Conservation (phyloP, 169 alveolate genomes). For the Plasmodium coatneyi region DNA sequence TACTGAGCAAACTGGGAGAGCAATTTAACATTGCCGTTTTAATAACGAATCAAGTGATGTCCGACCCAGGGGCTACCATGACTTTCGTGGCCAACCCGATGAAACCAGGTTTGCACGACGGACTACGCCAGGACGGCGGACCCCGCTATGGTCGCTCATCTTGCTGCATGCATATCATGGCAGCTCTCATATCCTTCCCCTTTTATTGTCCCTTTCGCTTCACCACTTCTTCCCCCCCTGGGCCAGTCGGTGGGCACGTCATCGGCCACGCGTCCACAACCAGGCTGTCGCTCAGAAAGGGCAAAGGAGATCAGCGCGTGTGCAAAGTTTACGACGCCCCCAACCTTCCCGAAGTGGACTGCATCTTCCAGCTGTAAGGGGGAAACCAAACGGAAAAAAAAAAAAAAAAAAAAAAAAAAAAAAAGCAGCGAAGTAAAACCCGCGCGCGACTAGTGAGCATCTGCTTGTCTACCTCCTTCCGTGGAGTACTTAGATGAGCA, state of each 20-base stretch:
- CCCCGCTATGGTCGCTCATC: too few relatives aligned
- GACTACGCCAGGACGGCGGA: neutral
- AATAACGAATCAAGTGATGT: conserved; percentile 96
- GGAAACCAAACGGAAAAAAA: neutral
- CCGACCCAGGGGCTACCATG: conserved; percentile 93
- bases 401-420: too few relatives aligned
- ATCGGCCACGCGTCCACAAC: conserved; percentile 98
- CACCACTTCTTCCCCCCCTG: neutral
- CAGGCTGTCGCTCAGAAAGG: conserved; percentile 95
- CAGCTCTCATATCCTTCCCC: too few relatives aligned
- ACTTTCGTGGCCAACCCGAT: conserved; percentile 92
- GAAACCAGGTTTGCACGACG: conserved; percentile 87
- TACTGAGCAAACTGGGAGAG: conserved; percentile 93
- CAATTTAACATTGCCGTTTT: conserved; percentile 96
- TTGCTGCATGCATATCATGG: too few relatives aligned
- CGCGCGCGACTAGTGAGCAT: neutral
- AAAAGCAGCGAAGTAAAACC: neutral
- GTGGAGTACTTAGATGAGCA: neutral
- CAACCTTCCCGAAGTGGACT: conserved; percentile 96
- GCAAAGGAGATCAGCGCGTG: conserved; percentile 96
- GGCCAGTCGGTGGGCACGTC: conserved; percentile 97
- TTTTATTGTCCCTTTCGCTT: too few relatives aligned
- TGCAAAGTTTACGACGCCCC: conserved; percentile 97
- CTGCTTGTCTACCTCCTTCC: neutral
- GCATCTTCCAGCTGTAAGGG: conserved; percentile 88